A percentile compares a stretch with the other conserved stretches of the same genome.
These are phyloP conservation scores for Fonsecaea pugnacius DNA, from an alignment of 2,329 filamentous ascomycete genomes.

Conservation along the genomic window DNA sequence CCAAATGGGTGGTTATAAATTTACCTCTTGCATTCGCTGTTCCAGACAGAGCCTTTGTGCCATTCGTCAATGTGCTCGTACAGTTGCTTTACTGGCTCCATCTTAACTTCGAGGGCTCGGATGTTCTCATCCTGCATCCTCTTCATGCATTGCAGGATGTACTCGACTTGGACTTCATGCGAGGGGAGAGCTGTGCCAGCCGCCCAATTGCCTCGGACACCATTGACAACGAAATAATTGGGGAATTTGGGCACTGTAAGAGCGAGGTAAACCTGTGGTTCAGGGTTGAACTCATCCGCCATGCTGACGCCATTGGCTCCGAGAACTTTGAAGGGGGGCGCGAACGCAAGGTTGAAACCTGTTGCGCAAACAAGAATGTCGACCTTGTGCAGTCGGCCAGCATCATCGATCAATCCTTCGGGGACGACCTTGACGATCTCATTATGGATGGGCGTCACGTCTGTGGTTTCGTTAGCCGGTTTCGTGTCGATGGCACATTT, in stretches of 20 bases:
- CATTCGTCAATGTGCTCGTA: conserved; percentile 28
- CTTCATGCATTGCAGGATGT: conserved; percentile 24
- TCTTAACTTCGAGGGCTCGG: conserved; percentile 22
- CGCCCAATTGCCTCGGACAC: conserved; percentile 19
- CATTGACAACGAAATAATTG: conserved; percentile 31
- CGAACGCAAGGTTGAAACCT: conserved; percentile 45
- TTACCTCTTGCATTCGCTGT: conserved; percentile 21
- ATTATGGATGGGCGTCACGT: conserved; percentile 37
- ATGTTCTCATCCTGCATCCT: conserved; percentile 27
- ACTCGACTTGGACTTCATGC: conserved; percentile 24
- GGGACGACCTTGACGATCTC: conserved; percentile 48
- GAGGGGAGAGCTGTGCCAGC: conserved; percentile 21
- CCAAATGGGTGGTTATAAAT: background rate
- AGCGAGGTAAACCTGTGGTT: conserved; percentile 26
- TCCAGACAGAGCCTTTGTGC: conserved; percentile 24
- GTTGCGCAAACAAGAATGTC: conserved; percentile 51
- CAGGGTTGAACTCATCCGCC: conserved; percentile 17
- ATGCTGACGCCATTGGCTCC: conserved; percentile 20
- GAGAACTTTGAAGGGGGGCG: conserved; percentile 24
- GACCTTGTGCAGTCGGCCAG: conserved; percentile 46
- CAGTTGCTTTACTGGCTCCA: conserved; percentile 21
- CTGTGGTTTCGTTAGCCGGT: background rate
- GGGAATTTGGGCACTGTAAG: conserved; percentile 27
- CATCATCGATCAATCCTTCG: conserved; percentile 46
- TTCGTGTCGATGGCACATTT: background rate